Evolutionary conservation across 805 yeast species (phyloP).

Genomic region (Candida takata): DNA sequence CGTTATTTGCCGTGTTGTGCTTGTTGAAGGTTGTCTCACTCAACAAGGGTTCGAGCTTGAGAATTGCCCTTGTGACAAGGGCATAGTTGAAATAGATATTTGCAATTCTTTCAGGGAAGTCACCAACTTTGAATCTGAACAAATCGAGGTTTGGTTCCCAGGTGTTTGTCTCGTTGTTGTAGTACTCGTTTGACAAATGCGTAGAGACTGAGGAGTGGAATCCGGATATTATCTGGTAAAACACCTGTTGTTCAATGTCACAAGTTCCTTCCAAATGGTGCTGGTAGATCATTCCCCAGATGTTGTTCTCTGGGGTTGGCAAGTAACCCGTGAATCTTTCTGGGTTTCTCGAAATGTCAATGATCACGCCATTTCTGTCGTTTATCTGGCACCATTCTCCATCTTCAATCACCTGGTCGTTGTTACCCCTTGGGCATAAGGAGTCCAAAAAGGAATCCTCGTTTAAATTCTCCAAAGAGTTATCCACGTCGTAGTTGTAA

Average conservation of each 20-base stretch:
- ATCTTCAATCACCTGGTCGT: conserved; percentile 32
- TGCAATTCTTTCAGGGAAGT: conserved; percentile 77
- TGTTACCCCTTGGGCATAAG: conserved; percentile 25
- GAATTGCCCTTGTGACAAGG: conserved; percentile 71
- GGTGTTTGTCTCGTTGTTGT: conserved; percentile 61
- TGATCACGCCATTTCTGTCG: conserved; percentile 69
- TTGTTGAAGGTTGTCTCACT: conserved; percentile 45
- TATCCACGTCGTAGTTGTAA: conserved; percentile 19
- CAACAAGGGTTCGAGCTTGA: conserved; percentile 52
- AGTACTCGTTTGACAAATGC: conserved; percentile 80
- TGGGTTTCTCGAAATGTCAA: conserved; percentile 81
- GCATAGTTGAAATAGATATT: conserved; percentile 92
- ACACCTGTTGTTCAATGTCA: conserved; percentile 74
- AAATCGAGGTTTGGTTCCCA: conserved; percentile 80
- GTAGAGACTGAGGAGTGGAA: conserved; percentile 94
- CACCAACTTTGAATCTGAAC: conserved; percentile 87
- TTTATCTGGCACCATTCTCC: conserved; percentile 67
- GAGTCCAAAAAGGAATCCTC: conserved; percentile 32
- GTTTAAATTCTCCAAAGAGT: conserved; percentile 35
- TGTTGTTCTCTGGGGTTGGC: conserved; percentile 84
- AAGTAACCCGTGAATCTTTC: conserved; percentile 96
- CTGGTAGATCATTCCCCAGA: conserved; percentile 88
- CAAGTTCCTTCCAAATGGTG: conserved; percentile 61
- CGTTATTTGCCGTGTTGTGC: conserved; percentile 33
- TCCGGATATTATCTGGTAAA: conserved; percentile 82